Base-by-base conservation (phyloP, 495 filamentous ascomycete species). In the Aspergillus homomorphus region DNA sequence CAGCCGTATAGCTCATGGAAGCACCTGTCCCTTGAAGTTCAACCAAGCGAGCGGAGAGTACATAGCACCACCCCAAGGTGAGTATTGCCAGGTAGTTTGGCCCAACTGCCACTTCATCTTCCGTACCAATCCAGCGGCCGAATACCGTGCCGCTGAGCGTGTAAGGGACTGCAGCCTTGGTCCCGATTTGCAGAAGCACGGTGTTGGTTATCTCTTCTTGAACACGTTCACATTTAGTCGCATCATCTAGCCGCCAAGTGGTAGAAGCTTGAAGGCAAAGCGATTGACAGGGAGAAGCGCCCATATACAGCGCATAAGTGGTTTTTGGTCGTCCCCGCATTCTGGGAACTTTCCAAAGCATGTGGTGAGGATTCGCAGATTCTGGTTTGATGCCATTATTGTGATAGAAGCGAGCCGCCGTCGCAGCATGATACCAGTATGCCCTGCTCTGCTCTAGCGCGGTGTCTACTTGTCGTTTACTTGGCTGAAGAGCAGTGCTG, bases 1-100 rank as follows among this genome's bases (percentile, higher is more conserved):
- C 46, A 12, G 24, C 9, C 19, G 58, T 64, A 45, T 64, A 64
- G 42, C 20, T n/a, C 51, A 64, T 61, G 0, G 20, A 23, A 55
- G 51, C 58, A 24, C 54, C 45, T 28, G 43, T 26, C 2, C 53
- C 50, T 30, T 61, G 58, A n/a, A 61, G 54, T 23, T 64, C 62
- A 55, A 64, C 23, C 2, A 64, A 26, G 15, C 42, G 44, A 0
- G 58, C 55, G 10, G 58, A 61, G 21, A 64, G 62, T 19, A 64
- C 52, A 43, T 61, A 64, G 44, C 54, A 57, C 58, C 62, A 64
- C 15, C 54, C 58, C 8, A 61, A 21, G n/a, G 55, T 46, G 19
- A 61, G 62, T 16, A 64, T 58, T 8, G 50, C 53, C 30, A 56
- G 42, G 52, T 56, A 56, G 21, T 61, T 55, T 2, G 53, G 53